Base-by-base conservation (phyloP, 129 eudicot genomes). In the Flaveria linearis region DNA sequence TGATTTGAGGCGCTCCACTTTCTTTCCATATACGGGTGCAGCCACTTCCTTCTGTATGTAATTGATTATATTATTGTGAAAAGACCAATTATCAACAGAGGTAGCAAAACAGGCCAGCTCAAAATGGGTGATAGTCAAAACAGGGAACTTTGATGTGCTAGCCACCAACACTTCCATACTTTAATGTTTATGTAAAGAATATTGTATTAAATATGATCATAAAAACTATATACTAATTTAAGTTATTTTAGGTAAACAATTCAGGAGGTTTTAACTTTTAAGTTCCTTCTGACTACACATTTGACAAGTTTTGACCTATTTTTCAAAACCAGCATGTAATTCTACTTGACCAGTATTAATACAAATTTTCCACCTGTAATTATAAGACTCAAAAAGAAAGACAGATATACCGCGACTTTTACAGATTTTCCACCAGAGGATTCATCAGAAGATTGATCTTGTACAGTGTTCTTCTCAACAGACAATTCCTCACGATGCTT, bases 1-100 rank as follows among this genome's bases (percentile, higher is more conserved):
- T 52, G 94, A 86, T 79, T 86, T 94, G 45, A 94, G 94, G 80
- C 80, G 89, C 82, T 94, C 99, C 75, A 91, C 99, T 9, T 77
- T 78, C 84, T 94, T 94, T 60, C 99, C 96, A 87, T 91, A 86
- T 61, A 79, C 91, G 72, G 97, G 83, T 16, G 90, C 84, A 60
- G 81, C 47, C 51, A 79, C 79, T 80, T 91, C 90, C 86, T 81
- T 89, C 97, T 91, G 90, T 77, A 78, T 9, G 43, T 51, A 74
- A 41, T 63, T 45, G 20, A 68, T 9, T 11, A 33, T 6, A 33
- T 67, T 41, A 46, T 30, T 41, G 20, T 25, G 58, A 16, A 39
- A 14, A 30, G 49, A 64, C 23, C 13, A 36, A 36, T n/a, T 64
- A 64, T 64, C 49, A 33, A 39, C 47, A 36, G 2, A 64, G 47